phyloP scores from a whole-genome alignment of 2,329 filamentous ascomycete genomes.

The Calonectria montana region DNA sequence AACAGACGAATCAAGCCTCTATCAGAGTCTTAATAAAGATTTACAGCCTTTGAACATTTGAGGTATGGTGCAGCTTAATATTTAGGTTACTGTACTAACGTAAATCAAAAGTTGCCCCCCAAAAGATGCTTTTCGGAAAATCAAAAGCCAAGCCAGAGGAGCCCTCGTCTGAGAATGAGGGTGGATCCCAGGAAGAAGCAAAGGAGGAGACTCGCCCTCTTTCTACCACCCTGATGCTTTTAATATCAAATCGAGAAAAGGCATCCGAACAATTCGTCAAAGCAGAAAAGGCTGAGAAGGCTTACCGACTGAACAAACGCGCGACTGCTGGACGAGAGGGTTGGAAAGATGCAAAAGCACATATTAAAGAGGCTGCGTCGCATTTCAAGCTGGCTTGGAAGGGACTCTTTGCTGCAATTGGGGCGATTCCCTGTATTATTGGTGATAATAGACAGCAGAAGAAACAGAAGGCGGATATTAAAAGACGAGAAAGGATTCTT shows the following conservation, averaged over 20 bases:
- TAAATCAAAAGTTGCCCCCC: not conserved
- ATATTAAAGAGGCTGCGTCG: constrained; percentile 50
- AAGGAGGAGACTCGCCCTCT: constrained; percentile 46
- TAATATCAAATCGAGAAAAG: constrained; percentile 51
- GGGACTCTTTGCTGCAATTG: constrained; percentile 47
- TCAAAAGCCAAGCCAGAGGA: not conserved
- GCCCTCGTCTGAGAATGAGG: not conserved
- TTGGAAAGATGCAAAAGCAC: constrained; percentile 51
- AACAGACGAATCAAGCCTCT: not conserved
- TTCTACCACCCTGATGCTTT: constrained; percentile 56
- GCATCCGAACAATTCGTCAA: constrained; percentile 52
- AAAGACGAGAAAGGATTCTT: constrained; percentile 49
- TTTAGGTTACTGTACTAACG: not conserved
- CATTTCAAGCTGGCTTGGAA: constrained; percentile 51
- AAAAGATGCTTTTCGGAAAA: not conserved
- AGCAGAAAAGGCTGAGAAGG: constrained; percentile 54
- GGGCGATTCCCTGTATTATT: constrained; percentile 49
- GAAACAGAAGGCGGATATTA: constrained; percentile 44
- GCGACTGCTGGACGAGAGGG: constrained; percentile 51
- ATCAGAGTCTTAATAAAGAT: not conserved
- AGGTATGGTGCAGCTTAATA: not conserved
- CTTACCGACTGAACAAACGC: constrained; percentile 55
- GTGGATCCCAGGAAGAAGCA: not conserved
- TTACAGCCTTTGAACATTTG: not conserved
- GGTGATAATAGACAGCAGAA: constrained; percentile 50